Conservation (phyloP, 2,329 filamentous ascomycete species). For the Pseudogymnoascus sp. region DNA sequence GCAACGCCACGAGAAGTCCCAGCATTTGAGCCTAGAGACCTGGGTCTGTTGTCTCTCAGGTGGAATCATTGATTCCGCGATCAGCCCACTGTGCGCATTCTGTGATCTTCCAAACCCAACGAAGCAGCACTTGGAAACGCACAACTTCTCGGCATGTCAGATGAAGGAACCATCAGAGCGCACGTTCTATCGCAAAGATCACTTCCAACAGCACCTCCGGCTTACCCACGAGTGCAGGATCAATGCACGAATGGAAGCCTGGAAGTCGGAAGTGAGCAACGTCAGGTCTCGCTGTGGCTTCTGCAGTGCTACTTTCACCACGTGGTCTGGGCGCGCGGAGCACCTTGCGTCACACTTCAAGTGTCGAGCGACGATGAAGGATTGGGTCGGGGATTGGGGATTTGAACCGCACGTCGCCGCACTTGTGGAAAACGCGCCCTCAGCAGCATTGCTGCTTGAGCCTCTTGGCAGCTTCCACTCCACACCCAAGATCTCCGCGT, state of each 20-base stretch:
- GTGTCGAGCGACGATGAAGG: slow-evolving; percentile 29
- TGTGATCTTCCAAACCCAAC: slow-evolving; percentile 46
- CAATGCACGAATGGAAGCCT: slow-evolving; percentile 45
- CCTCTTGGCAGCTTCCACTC: not conserved
- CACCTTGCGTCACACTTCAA: slow-evolving; percentile 34
- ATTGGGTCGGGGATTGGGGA: slow-evolving; percentile 34
- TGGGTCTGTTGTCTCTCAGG: slow-evolving; percentile 53
- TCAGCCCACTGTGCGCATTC: slow-evolving; percentile 47
- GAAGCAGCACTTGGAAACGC: slow-evolving; percentile 46
- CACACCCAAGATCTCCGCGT: not conserved
- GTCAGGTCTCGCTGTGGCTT: slow-evolving; percentile 42
- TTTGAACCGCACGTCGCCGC: slow-evolving; percentile 28
- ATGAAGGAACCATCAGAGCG: slow-evolving; percentile 48
- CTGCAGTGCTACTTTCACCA: slow-evolving; percentile 31
- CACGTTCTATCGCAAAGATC: slow-evolving; percentile 55
- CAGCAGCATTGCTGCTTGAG: not conserved
- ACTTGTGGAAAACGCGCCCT: slow-evolving; percentile 20
- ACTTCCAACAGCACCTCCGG: slow-evolving; percentile 51
- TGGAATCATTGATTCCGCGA: slow-evolving; percentile 40
- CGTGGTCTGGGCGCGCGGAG: slow-evolving; percentile 36
- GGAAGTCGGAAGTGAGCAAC: slow-evolving; percentile 46
- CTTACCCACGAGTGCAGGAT: slow-evolving; percentile 51
- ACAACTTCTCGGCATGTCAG: slow-evolving; percentile 50
- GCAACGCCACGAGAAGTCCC: slow-evolving; percentile 49
- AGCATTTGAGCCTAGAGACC: slow-evolving; percentile 47